A percentile compares a stretch with the other conserved stretches of the same genome.
Evolutionary conservation across 1,284 basidiomycete species (phyloP).

Genomic region (Rhodofomes roseus): DNA sequence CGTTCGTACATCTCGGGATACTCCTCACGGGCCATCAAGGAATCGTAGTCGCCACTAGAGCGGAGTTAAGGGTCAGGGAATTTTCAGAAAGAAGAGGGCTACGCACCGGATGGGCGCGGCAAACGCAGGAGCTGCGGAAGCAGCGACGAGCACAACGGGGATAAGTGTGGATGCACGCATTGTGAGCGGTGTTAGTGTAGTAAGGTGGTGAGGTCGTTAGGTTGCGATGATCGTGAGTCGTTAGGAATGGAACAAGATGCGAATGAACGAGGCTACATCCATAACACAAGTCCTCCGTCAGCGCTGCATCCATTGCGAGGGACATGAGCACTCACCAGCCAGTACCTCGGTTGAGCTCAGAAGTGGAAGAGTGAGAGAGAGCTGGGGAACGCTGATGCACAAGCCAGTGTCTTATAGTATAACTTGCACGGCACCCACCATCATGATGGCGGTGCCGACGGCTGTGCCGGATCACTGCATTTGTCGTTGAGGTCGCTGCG

Average conservation of each 20-base stretch:
- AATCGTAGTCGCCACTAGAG: neutral
- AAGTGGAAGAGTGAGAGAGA: neutral
- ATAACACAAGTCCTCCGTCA: neutral
- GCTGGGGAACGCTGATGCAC: neutral
- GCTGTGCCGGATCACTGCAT: neutral
- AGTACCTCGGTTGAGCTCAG: slow-evolving; percentile 1
- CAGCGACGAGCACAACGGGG: neutral
- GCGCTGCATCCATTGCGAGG: neutral
- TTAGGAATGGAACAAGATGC: neutral
- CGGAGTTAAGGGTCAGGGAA: neutral
- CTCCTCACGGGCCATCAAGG: neutral
- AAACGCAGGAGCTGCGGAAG: neutral
- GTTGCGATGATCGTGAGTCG: neutral
- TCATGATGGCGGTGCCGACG: neutral
- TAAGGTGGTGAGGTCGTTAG: neutral
- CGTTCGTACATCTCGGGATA: neutral
- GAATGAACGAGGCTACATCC: neutral
- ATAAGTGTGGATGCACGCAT: neutral
- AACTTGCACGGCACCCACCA: neutral
- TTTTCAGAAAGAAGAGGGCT: neutral
- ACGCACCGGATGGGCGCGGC: neutral
- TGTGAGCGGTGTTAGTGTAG: neutral
- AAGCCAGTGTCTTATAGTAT: neutral
- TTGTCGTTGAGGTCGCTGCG: neutral
- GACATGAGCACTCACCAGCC: neutral